Evolutionary conservation across 2,329 filamentous ascomycete genomes (phyloP).

Genomic region (Aspergillus sp.): DNA sequence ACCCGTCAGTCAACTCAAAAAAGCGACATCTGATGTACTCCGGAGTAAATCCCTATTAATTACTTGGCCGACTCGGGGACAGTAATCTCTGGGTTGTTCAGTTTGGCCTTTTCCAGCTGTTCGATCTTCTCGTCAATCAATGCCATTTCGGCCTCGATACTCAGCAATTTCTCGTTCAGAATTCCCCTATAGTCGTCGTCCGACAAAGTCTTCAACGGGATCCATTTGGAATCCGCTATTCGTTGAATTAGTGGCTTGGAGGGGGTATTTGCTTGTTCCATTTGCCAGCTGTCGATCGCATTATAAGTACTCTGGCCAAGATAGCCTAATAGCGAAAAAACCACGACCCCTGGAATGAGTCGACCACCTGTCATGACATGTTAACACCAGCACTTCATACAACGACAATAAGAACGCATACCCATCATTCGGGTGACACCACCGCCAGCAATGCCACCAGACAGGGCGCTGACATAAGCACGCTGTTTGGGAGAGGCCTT

Average conservation of each 20-base stretch:
- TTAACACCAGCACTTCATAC: background rate
- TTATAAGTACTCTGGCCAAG: constrained; percentile 59
- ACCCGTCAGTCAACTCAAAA: no score
- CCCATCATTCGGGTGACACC: constrained; percentile 56
- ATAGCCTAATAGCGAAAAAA: constrained; percentile 59
- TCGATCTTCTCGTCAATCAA: constrained; percentile 74
- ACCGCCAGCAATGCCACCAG: constrained; percentile 67
- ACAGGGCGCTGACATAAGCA: constrained; percentile 65
- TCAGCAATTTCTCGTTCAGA: constrained; percentile 68
- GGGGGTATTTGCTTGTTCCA: constrained; percentile 33
- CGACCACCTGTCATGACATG: constrained; percentile 51
- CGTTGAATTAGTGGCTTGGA: constrained; percentile 48
- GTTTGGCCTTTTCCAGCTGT: constrained; percentile 40
- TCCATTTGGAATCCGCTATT: constrained; percentile 64
- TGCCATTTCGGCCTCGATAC: constrained; percentile 73
- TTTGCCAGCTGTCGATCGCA: constrained; percentile 48
- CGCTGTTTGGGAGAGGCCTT: constrained; percentile 59
- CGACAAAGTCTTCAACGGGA: constrained; percentile 67
- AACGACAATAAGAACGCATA: constrained; percentile 24
- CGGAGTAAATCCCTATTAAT: background rate
- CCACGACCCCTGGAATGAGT: constrained; percentile 57
- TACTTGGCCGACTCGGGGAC: constrained; percentile 1
- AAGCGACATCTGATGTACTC: background rate
- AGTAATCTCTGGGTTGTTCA: constrained; percentile 1
- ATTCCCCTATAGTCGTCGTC: constrained; percentile 72